A percentile compares a stretch with the other conserved stretches of the same genome.
These are phyloP conservation scores for Arthrinium puccinioides DNA, from an alignment of 2,329 filamentous ascomycete species.

Conservation along the genomic window DNA sequence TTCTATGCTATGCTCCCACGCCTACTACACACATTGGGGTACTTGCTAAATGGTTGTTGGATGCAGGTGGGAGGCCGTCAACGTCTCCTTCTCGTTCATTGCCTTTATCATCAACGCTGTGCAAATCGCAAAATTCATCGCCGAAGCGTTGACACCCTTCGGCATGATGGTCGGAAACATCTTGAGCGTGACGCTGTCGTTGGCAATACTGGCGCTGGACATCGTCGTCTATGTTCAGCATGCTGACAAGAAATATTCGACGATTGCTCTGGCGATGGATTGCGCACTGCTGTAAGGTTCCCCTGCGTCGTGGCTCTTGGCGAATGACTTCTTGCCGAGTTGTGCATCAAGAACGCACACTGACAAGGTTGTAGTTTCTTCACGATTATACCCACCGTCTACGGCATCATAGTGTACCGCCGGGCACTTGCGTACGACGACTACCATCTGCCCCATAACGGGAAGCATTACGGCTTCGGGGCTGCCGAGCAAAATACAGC, in stretches of 20 bases:
- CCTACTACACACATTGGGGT: neutral
- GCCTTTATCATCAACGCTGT: slow-evolving; percentile 38
- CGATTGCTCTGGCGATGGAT: slow-evolving; percentile 41
- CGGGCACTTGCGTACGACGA: slow-evolving; percentile 41
- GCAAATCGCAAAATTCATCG: slow-evolving; percentile 37
- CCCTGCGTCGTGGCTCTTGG: too few species aligned
- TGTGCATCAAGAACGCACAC: neutral
- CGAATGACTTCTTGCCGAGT: neutral
- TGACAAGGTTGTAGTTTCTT: slow-evolving; percentile 25
- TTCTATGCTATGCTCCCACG: neutral
- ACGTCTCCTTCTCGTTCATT: slow-evolving; percentile 40
- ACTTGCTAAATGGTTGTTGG: neutral
- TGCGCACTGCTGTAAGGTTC: slow-evolving; percentile 37
- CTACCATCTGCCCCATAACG: slow-evolving; percentile 40
- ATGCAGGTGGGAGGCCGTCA: slow-evolving; percentile 45
- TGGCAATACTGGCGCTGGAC: slow-evolving; percentile 42
- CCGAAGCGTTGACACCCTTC: slow-evolving; percentile 46
- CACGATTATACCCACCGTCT: slow-evolving; percentile 35
- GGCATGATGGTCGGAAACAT: slow-evolving; percentile 44
- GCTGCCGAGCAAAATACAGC: slow-evolving; percentile 18
- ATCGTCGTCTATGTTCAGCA: slow-evolving; percentile 40
- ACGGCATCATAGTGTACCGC: slow-evolving; percentile 39
- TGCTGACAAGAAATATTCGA: slow-evolving; percentile 38
- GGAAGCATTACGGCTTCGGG: slow-evolving; percentile 39
- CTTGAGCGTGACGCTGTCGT: slow-evolving; percentile 40